phyloP scores from a whole-genome alignment of 108 stramenopile genomes.

The Thalassiosira profunda region DNA sequence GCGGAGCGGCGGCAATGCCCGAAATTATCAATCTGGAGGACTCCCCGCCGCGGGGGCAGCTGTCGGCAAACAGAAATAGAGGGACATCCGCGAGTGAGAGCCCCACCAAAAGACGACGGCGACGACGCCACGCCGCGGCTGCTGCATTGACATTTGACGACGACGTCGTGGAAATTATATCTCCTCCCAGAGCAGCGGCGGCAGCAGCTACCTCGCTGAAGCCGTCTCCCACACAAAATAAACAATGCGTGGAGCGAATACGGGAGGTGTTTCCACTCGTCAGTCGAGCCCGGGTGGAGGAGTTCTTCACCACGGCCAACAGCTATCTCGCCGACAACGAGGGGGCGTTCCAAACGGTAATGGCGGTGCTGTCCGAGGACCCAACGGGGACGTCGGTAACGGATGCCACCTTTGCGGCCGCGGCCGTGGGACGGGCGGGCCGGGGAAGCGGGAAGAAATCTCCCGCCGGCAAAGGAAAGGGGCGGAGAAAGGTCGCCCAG shows the following conservation, averaged over 20 bases:
- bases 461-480: background rate
- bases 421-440: constrained; percentile 18
- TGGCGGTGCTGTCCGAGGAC: constrained; percentile 40
- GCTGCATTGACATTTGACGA: too few relatives aligned
- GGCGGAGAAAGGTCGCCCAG: constrained; percentile 20
- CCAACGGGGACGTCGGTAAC: constrained; percentile 14
- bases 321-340: constrained; percentile 18
- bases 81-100: background rate
- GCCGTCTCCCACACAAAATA: background rate
- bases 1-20: background rate
- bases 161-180: constrained; percentile 12
- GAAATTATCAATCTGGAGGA: constrained; percentile 15
- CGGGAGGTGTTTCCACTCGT: constrained; percentile 36
- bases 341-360: constrained; percentile 13
- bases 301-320: constrained; percentile 6
- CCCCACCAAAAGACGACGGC: background rate
- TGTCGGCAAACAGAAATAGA: background rate
- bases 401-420: constrained; percentile 29
- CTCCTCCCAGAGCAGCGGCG: background rate
- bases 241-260: constrained; percentile 20
- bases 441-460: background rate
- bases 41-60: background rate
- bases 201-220: background rate
- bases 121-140: too few relatives aligned
- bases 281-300: constrained; percentile 14